Evolutionary conservation across 495 filamentous ascomycete genomes (phyloP).

Genomic region (Neurospora cerealis): DNA sequence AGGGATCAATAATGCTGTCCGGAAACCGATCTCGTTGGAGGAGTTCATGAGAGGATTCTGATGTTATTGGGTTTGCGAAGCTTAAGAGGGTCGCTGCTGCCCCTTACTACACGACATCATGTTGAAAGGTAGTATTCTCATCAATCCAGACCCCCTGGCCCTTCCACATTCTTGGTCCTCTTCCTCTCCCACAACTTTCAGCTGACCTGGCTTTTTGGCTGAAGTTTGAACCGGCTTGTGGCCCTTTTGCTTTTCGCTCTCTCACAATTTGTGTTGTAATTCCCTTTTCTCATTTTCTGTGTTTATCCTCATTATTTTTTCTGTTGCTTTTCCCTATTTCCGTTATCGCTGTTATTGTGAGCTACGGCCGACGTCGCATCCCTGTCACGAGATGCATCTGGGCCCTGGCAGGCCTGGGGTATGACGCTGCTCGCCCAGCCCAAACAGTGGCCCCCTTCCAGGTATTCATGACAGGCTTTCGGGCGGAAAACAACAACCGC

Average conservation of each 20-base stretch:
- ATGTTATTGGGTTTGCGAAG: not conserved
- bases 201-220: not conserved
- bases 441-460: not conserved
- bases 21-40: conserved; percentile 78
- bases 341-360: not conserved
- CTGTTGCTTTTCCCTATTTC: not conserved
- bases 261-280: not conserved
- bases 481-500: not conserved
- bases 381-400: not conserved
- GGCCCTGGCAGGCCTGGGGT: not conserved
- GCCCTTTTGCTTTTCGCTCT: not conserved
- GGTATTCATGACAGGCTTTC: not conserved
- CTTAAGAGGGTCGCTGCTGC: not conserved
- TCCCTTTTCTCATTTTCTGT: not conserved
- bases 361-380: not conserved
- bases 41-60: conserved; percentile 68
- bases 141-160: not conserved
- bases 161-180: not conserved
- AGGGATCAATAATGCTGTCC: conserved; percentile 92
- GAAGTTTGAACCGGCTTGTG: not conserved
- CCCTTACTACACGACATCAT: not conserved
- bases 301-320: not conserved
- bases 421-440: not conserved
- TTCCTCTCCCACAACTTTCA: not conserved
- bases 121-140: not conserved